Conservation (phyloP, 2,329 filamentous ascomycete species). For the Coleophoma eucalyptorum region DNA sequence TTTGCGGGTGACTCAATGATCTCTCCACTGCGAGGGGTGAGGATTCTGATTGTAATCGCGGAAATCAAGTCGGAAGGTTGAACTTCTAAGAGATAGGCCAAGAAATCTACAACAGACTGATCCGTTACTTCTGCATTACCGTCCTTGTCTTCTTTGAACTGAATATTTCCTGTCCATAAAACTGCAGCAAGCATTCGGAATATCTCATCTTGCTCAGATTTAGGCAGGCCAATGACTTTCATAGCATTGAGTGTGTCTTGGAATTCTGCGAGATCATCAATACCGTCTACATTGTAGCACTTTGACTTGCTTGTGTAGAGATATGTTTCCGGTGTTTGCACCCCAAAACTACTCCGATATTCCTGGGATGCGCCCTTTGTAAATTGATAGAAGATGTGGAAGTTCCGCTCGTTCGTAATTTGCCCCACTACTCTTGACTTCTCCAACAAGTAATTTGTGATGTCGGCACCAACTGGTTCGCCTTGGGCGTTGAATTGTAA, state of each 20-base stretch:
- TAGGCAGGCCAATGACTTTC: slow-evolving; percentile 84
- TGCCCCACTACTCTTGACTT: slow-evolving; percentile 94
- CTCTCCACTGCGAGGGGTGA: slow-evolving; percentile 65
- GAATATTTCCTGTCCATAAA: slow-evolving; percentile 91
- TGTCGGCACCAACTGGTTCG: slow-evolving; percentile 92
- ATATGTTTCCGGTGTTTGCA: slow-evolving; percentile 91
- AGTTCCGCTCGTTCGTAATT: slow-evolving; percentile 93
- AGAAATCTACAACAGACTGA: slow-evolving; percentile 88
- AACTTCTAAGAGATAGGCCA: slow-evolving; percentile 90
- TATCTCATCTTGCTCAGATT: slow-evolving; percentile 90
- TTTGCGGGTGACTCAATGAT: slow-evolving; percentile 78
- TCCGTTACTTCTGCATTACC: slow-evolving; percentile 86
- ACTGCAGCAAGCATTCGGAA: slow-evolving; percentile 93
- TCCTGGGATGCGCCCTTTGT: slow-evolving; percentile 87
- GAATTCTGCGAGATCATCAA: slow-evolving; percentile 88
- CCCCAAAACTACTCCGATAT: slow-evolving; percentile 82
- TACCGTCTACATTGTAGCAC: slow-evolving; percentile 90
- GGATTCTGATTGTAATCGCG: slow-evolving; percentile 83
- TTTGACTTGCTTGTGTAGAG: slow-evolving; percentile 91
- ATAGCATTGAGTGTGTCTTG: slow-evolving; percentile 90
- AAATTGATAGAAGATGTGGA: slow-evolving; percentile 99
- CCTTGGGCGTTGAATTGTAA: slow-evolving; percentile 91
- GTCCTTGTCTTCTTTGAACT: slow-evolving; percentile 83
- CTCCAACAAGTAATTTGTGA: slow-evolving; percentile 96
- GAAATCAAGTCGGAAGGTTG: slow-evolving; percentile 76